These are phyloP conservation scores for Suhomyces atakaporum DNA, from an alignment of 1,139 yeast genomes.

Conservation along the genomic window DNA sequence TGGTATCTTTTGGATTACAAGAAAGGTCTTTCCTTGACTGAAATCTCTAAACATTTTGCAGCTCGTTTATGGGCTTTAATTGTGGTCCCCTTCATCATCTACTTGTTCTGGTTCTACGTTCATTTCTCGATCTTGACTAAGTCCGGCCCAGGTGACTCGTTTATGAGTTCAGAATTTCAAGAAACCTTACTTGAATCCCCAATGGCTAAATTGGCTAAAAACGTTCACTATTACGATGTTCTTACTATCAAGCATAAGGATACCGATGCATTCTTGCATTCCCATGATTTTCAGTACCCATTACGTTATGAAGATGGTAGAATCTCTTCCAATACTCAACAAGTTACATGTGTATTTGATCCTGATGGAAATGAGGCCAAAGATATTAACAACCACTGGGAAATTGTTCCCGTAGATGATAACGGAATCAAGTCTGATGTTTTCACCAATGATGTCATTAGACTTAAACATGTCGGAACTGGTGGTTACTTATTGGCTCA, in stretches of 20 bases:
- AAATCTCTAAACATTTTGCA: conserved; percentile 66
- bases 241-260: conserved; percentile 77
- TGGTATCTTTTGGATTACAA: conserved; percentile 81
- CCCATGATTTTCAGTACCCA: conserved; percentile 76
- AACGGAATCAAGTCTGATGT: conserved; percentile 28
- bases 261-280: conserved; percentile 76
- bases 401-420: conserved; percentile 63
- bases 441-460: conserved; percentile 64
- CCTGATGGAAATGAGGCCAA: conserved; percentile 25
- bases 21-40: conserved; percentile 63
- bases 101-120: conserved; percentile 89
- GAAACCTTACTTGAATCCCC: conserved; percentile 86
- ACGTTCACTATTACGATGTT: conserved; percentile 72
- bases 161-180: conserved; percentile 93
- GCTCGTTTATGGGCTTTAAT: conserved; percentile 77
- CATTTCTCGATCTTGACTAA: conserved; percentile 79
- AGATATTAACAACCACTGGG: conserved; percentile 83
- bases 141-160: conserved; percentile 95
- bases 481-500: conserved; percentile 81
- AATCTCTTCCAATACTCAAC: conserved; percentile 92
- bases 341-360: conserved; percentile 70
- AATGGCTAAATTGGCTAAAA: conserved; percentile 68
- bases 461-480: conserved; percentile 82
- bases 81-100: conserved; percentile 77
- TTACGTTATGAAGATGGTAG: conserved; percentile 95